These are phyloP conservation scores for Leptographium flavum DNA, from an alignment of 2,329 filamentous ascomycete species.

Conservation along the genomic window DNA sequence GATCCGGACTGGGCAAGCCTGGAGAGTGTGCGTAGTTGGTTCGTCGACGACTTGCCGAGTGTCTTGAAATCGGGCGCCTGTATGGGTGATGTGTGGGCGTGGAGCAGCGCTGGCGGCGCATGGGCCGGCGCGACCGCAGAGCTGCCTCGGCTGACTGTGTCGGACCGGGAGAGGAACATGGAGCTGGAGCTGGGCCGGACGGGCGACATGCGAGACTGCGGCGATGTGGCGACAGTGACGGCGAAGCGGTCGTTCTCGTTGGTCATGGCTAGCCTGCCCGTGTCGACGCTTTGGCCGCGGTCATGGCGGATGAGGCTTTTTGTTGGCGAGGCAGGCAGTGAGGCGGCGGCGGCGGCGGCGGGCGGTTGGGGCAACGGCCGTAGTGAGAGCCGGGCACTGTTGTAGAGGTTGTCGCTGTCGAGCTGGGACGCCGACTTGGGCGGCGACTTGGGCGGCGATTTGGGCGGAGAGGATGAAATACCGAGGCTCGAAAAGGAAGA, in stretches of 20 bases:
- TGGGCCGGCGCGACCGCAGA: constrained; percentile 17
- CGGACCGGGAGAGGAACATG: constrained; percentile 44
- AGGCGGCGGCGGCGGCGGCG: constrained; percentile 24
- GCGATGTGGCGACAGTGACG: constrained; percentile 21
- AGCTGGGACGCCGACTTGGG: neutral
- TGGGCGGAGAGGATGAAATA: constrained; percentile 16
- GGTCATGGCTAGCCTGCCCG: constrained; percentile 35
- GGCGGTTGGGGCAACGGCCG: constrained; percentile 59
- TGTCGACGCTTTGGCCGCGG: constrained; percentile 52
- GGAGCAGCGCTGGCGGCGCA: constrained; percentile 21
- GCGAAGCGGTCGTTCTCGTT: constrained; percentile 7
- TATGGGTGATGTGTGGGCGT: constrained; percentile 31
- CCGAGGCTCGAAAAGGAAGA: constrained; percentile 24
- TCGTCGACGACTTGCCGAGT: constrained; percentile 77
- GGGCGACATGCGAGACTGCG: constrained; percentile 26
- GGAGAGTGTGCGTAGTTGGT: constrained; percentile 76
- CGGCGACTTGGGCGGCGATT: constrained; percentile 6
- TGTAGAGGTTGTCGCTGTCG: constrained; percentile 45
- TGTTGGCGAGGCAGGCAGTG: neutral
- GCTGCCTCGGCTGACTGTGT: constrained; percentile 30
- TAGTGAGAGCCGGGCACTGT: constrained; percentile 60
- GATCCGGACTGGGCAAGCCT: constrained; percentile 63
- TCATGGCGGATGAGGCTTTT: constrained; percentile 14
- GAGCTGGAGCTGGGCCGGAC: constrained; percentile 47
- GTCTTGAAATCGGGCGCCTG: constrained; percentile 62